Evolutionary conservation across 163 green algal species (phyloP).

Genomic region (Scenedesmus sp.): DNA sequence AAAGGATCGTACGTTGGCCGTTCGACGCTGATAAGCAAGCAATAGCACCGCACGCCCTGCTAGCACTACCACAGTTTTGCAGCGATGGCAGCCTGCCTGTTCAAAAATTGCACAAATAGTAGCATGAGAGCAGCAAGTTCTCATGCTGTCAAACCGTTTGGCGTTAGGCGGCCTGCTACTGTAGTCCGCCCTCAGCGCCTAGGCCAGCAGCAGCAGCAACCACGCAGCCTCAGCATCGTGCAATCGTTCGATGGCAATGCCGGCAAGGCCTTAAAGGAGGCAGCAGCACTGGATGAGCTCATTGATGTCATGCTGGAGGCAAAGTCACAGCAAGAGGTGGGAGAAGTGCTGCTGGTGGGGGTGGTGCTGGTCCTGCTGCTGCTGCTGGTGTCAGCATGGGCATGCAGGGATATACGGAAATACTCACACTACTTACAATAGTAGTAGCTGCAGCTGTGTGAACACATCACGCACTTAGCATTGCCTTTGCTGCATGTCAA

Average conservation of each 20-base stretch:
- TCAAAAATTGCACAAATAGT: background rate
- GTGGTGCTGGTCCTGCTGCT: background rate
- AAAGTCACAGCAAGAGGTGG: conserved; percentile 77
- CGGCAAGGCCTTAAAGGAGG: conserved; percentile 68
- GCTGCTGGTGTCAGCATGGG: background rate
- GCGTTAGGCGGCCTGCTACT: conserved; percentile 26
- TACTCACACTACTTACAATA: too few species aligned
- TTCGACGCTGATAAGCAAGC: background rate
- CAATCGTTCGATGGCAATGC: conserved; percentile 41
- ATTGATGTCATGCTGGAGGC: conserved; percentile 82
- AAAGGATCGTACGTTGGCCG: background rate
- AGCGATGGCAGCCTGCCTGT: background rate
- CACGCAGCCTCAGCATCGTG: conserved; percentile 16
- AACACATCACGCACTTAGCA: too few species aligned
- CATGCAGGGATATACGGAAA: background rate
- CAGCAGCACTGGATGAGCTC: conserved; percentile 81
- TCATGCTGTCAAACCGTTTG: conserved; percentile 19
- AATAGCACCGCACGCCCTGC: background rate
- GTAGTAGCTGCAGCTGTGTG: too few species aligned
- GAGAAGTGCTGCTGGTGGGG: background rate
- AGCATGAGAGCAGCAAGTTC: background rate
- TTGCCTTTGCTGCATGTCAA: too few species aligned
- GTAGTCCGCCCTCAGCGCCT: background rate
- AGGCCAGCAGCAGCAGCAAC: conserved; percentile 33
- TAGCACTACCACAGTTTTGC: background rate